Evolutionary conservation across 1,284 basidiomycete genomes (phyloP).

Genomic region (Marasmius sp.): DNA sequence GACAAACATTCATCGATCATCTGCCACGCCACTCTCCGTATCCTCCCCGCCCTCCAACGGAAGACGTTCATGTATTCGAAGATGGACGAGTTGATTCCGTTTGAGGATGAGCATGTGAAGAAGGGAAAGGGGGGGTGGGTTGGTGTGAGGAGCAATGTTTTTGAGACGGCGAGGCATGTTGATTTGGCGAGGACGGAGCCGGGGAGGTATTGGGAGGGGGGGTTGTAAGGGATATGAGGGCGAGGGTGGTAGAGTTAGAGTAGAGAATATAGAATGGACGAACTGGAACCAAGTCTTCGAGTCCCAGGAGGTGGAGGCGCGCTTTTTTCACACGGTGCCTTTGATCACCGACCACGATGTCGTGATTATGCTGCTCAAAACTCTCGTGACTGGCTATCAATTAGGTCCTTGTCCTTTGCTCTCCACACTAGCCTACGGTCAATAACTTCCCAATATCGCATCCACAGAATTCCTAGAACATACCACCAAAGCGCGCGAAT

Average conservation of each 20-base stretch:
- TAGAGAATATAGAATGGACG: no score
- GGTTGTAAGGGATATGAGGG: slow-evolving; percentile 39
- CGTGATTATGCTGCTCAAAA: background rate
- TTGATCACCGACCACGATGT: no score
- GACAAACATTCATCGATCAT: no score
- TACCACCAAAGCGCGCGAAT: slow-evolving; percentile 45
- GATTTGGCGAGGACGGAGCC: slow-evolving; percentile 52
- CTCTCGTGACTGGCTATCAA: background rate
- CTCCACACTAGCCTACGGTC: background rate
- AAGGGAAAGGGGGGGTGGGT: slow-evolving; percentile 33
- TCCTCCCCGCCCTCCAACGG: no score
- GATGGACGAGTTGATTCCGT: slow-evolving; percentile 45
- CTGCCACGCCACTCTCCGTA: no score
- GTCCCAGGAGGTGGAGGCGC: no score
- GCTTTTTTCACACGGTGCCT: no score
- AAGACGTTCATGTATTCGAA: slow-evolving; percentile 57
- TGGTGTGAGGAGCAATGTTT: slow-evolving; percentile 39
- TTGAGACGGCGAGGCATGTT: slow-evolving; percentile 53
- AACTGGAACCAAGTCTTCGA: no score
- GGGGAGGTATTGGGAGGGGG: slow-evolving; percentile 48
- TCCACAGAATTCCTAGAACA: slow-evolving; percentile 38
- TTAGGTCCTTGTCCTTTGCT: background rate
- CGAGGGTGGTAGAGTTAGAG: slow-evolving; percentile 1
- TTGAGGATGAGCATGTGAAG: slow-evolving; percentile 37
- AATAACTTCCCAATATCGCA: slow-evolving; percentile 30